Evolutionary conservation across 2,329 filamentous ascomycete genomes (phyloP).

Genomic region (Dactylellina parvicollis): DNA sequence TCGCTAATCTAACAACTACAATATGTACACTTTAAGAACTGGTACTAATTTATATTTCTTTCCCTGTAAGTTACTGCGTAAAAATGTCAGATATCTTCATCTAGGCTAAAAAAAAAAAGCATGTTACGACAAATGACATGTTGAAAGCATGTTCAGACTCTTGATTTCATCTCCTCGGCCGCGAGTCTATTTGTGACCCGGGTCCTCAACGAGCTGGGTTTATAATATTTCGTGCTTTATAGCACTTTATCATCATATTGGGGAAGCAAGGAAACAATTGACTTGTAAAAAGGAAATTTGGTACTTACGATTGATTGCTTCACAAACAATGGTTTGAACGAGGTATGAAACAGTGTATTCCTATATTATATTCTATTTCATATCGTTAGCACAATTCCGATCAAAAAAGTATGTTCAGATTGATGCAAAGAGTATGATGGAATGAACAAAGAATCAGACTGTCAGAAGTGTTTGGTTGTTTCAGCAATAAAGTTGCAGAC

Average conservation of each 20-base stretch:
- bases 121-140: neutral
- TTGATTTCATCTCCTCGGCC: conserved; percentile 53
- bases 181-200: conserved; percentile 46
- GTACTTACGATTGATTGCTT: conserved; percentile 41
- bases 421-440: conserved; percentile 6
- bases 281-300: neutral
- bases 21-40: neutral
- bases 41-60: neutral
- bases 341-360: too few relatives aligned
- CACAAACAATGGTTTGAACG: too few relatives aligned
- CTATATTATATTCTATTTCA: conserved; percentile 8
- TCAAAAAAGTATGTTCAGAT: neutral
- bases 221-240: conserved; percentile 52
- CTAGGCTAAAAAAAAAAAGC: neutral
- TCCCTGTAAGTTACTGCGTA: neutral
- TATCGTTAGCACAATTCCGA: conserved; percentile 15
- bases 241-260: conserved; percentile 53
- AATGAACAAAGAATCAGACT: conserved; percentile 49
- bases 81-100: neutral
- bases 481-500: conserved; percentile 54
- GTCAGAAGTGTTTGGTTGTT: conserved; percentile 51
- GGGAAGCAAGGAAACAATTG: neutral
- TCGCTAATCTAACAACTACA: neutral
- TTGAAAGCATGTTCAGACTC: conserved; percentile 38
- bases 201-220: conserved; percentile 55